Evolutionary conservation across 2,329 filamentous ascomycete genomes (phyloP), one percentile per base, ranked within the genome.

Genomic region (Cryphonectria naterciae): DNA sequence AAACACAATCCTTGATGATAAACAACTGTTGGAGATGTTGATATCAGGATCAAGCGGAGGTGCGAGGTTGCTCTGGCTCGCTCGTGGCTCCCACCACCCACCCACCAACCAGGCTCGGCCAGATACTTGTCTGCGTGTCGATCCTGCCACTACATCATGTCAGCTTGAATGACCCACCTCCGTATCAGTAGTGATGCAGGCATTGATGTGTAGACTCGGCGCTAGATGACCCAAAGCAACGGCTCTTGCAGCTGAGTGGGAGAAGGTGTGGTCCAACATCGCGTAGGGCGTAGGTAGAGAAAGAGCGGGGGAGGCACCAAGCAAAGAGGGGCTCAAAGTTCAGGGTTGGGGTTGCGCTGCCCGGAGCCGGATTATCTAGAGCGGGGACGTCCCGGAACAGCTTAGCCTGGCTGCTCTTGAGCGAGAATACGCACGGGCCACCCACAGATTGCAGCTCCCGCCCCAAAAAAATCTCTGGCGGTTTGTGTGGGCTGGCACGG

Each of bases 401-500:
- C n/a, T 52, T 61, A 67, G 65, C 39, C 54, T 17, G 37, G 2
- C 13, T 58, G 22, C 65, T 32, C 13, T 4, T 35, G 43, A 19
- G 63, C 8, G n/a, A 15, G 25, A 15, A 10, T 8, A n/a, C 28
- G 65, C 65, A 67, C 65, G 65, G 65, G 65, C 65, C 65, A 67
- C 65, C 65, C 65, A 67, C 65, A 67, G 39, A 65, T 67, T 67
- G 65, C 54, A 60, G 54, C 65, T 60, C n/a, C 49, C 52, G 37
- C 65, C 54, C 65, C 65, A 56, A 67, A 67, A 56, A 67, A 67
- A 60, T 61, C 65, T 67, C 65, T 67, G 65, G 65, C 43, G 22
- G 43, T 43, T 43, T 65, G 61, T 22, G 37, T 46, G 63, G 63
- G 41, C 28, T 65, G 28, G 43, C 63, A 22, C 43, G 63, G 28